Base-by-base conservation (phyloP, 1,284 basidiomycete genomes). In the Cutaneotrichosporon arboriforme region DNA sequence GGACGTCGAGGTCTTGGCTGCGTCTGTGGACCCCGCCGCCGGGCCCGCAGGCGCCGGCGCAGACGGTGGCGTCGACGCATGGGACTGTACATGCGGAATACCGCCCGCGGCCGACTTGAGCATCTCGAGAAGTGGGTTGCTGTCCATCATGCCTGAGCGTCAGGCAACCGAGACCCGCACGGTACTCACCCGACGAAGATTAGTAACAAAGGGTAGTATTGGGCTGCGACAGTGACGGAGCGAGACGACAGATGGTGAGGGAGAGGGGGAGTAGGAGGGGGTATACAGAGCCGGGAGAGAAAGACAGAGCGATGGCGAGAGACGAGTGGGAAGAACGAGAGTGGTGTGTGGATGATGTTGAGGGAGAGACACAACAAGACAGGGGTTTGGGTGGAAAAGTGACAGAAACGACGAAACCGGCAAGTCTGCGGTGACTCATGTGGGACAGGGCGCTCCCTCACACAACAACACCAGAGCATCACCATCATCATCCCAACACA, bases 111-210 rank as follows among this genome's bases (percentile, higher is more conserved):
- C 58, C 21, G 61, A 55, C 45, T 69, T 67, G 34, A 72, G 63
- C 68, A 72, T 72, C 12, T 64, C 64, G 37, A 72, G 59, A 13
- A 72, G 62, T 15, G 61, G 60, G 45, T 66, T 66, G 48, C 63
- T 65, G 37, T 63, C 59, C 63, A 67, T 67, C 31, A 17, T 64
- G 57, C 8, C n/a, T 9, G 37, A 12, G n/a, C 17, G 49, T n/a
- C 15, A 33, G 20, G 7, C 15, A 14, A 8, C 20, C 8, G 14
- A 14, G 15, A 13, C 31, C 8, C 15, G 37, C 7, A 39, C 4
- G 8, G 26, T 26, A 17, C 38, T 34, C 5, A 33, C 45, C 39
- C 9, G 18, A n/a, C n/a, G n/a, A n/a, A 17, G 31, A 42, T 50
- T 50, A 45, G 41, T 35, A 44, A 45, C 7, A n/a, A n/a, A 14